Conservation (phyloP, 805 yeast genomes). For the Vanderwaltozyma tropicalis region DNA sequence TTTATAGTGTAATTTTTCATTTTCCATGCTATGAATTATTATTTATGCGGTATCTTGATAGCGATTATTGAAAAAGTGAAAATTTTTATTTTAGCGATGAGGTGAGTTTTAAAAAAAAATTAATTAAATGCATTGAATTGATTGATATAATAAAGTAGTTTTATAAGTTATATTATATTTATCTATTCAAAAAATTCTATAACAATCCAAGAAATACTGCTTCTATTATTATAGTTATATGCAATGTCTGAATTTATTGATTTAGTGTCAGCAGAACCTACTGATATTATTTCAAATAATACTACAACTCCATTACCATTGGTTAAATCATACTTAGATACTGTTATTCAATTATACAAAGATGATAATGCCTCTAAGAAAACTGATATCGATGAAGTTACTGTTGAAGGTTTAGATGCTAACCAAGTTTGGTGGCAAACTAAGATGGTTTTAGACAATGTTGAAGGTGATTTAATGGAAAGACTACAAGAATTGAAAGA, state of each 20-base stretch:
- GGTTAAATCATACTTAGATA: slow-evolving; percentile 21
- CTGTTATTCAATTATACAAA: slow-evolving; percentile 16
- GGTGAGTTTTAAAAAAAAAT: no score
- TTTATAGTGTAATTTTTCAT: background rate
- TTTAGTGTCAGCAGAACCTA: slow-evolving; percentile 12
- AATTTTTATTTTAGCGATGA: no score
- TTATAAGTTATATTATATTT: no score
- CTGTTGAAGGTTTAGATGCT: slow-evolving; percentile 79
- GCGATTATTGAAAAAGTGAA: no score
- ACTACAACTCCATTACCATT: slow-evolving; percentile 15
- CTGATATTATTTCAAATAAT: slow-evolving; percentile 13
- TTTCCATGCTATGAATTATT: no score
- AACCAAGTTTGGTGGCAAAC: slow-evolving; percentile 92
- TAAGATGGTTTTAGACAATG: slow-evolving; percentile 71
- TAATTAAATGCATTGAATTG: no score
- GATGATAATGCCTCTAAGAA: slow-evolving; percentile 11
- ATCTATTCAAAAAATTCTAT: no score
- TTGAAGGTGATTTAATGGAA: slow-evolving; percentile 52
- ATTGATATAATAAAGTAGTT: no score
- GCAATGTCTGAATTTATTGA: slow-evolving; percentile 15
- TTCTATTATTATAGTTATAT: no score
- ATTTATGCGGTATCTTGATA: no score
- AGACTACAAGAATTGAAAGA: slow-evolving; percentile 43
- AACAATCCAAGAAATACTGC: no score
- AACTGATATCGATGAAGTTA: slow-evolving; percentile 70